Conservation (phyloP, 257 asterid species). For the Fraxinus excelsior region DNA sequence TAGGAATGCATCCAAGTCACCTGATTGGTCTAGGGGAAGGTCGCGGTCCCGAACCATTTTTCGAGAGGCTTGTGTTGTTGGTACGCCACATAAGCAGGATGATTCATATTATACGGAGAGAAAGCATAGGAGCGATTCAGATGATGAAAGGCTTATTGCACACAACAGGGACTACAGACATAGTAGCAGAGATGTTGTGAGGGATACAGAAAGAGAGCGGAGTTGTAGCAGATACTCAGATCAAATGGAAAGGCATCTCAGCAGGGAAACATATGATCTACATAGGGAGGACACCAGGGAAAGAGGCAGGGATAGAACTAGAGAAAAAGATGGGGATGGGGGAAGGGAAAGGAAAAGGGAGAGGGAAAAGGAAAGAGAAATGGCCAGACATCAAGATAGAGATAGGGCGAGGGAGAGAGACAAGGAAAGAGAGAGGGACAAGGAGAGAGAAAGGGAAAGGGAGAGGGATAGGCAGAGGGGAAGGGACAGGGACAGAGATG, state of each 20-base stretch:
- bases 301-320: slow-evolving; percentile 41
- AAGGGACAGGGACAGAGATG: slow-evolving; percentile 33
- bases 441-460: slow-evolving; percentile 35
- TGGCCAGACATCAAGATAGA: slow-evolving; percentile 32
- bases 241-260: slow-evolving; percentile 44
- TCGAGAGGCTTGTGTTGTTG: slow-evolving; percentile 46
- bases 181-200: slow-evolving; percentile 48
- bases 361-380: slow-evolving; percentile 41
- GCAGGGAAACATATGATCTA: slow-evolving; percentile 46
- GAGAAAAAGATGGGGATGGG: slow-evolving; percentile 36
- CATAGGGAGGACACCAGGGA: slow-evolving; percentile 65
- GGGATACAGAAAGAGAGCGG: slow-evolving; percentile 58
- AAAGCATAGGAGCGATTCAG: slow-evolving; percentile 44
- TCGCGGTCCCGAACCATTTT: slow-evolving; percentile 65
- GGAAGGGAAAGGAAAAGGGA: slow-evolving; percentile 42
- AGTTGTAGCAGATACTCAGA: slow-evolving; percentile 54
- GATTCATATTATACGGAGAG: slow-evolving; percentile 39
- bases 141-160: slow-evolving; percentile 47
- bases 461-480: slow-evolving; percentile 39
- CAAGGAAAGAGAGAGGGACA: slow-evolving; percentile 35
- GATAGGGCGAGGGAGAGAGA: slow-evolving; percentile 31
- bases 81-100: slow-evolving; percentile 25
- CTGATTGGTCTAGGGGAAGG: slow-evolving; percentile 59
- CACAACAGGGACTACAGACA: slow-evolving; percentile 36
- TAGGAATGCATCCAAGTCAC: slow-evolving; percentile 49